Evolutionary conservation across 1,284 basidiomycete species (phyloP).

Genomic region (Porogramme epimiltina): DNA sequence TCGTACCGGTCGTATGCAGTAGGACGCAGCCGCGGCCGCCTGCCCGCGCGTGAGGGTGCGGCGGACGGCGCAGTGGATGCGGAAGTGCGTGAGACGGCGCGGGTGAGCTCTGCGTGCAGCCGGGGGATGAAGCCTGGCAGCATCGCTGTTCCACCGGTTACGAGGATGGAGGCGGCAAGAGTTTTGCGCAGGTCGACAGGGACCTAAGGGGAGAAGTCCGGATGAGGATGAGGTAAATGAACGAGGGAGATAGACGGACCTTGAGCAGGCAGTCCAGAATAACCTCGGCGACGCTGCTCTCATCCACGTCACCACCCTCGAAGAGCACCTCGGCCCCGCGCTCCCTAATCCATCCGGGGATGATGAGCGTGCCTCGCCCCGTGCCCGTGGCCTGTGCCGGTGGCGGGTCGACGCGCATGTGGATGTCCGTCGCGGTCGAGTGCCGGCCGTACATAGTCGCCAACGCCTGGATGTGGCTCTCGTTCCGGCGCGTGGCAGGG

Average conservation of each 20-base stretch:
- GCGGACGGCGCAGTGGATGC: constrained; percentile 31
- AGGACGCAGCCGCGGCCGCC: constrained; percentile 38
- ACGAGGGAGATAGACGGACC: constrained; percentile 42
- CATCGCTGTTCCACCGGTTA: constrained; percentile 89
- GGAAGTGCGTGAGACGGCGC: constrained; percentile 50
- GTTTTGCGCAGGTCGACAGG: constrained; percentile 87
- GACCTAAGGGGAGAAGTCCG: constrained; percentile 52
- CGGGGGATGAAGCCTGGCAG: constrained; percentile 91
- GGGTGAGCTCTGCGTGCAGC: constrained; percentile 74
- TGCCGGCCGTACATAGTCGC: constrained; percentile 69
- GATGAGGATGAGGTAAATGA: background rate
- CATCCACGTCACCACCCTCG: constrained; percentile 86
- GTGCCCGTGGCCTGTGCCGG: constrained; percentile 64
- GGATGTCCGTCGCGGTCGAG: constrained; percentile 74
- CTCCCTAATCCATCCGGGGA: constrained; percentile 96
- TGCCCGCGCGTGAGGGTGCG: constrained; percentile 34
- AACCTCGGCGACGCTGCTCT: constrained; percentile 79
- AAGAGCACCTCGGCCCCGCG: constrained; percentile 90
- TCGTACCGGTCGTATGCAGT: constrained; percentile 74
- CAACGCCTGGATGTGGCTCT: constrained; percentile 62
- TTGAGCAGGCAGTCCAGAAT: constrained; percentile 79
- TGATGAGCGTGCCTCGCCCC: constrained; percentile 75
- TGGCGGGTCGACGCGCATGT: constrained; percentile 67
- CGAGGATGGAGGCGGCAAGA: constrained; percentile 79
- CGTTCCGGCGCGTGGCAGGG: constrained; percentile 32